phyloP scores from a whole-genome alignment of 257 asterid species.

The Linderniella brevidens region DNA sequence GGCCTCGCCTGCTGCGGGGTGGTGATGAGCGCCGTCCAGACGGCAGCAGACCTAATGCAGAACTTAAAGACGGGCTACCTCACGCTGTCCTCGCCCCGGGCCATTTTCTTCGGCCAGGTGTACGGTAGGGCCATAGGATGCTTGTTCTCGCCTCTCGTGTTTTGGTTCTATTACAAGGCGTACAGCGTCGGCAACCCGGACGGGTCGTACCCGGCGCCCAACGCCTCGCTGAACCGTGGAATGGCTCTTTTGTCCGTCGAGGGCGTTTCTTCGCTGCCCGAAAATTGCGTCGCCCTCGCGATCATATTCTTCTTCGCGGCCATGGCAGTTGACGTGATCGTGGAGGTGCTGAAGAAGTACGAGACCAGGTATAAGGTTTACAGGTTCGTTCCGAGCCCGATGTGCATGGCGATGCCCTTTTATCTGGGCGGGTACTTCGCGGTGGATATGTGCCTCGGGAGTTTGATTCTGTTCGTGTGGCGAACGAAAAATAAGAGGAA shows the following conservation, averaged over 20 bases:
- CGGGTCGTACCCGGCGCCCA: conserved; percentile 60
- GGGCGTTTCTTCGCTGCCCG: conserved; percentile 49
- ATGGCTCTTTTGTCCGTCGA: conserved; percentile 66
- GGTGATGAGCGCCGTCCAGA: conserved; percentile 83
- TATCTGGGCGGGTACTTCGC: conserved; percentile 67
- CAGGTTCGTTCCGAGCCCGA: conserved; percentile 60
- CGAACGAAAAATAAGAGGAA: conserved; percentile 36
- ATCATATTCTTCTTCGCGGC: conserved; percentile 45
- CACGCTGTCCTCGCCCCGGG: conserved; percentile 78
- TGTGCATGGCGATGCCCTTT: conserved; percentile 93
- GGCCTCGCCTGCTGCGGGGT: conserved; percentile 90
- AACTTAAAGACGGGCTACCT: conserved; percentile 81
- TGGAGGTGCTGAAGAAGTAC: conserved; percentile 15
- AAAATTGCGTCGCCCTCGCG: conserved; percentile 56
- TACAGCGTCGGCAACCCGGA: conserved; percentile 30
- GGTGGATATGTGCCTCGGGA: conserved; percentile 76
- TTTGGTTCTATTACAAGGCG: conserved; percentile 79
- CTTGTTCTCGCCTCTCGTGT: conserved; percentile 61
- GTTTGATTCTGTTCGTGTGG: conserved; percentile 64
- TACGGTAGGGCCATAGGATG: conserved; percentile 89
- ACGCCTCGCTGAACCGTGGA: conserved; percentile 52
- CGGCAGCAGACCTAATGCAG: conserved; percentile 85
- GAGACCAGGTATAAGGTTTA: conserved; percentile 21
- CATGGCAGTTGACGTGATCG: conserved; percentile 30
- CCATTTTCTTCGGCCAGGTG: conserved; percentile 81